Evolutionary conservation across 23 red algal genomes (phyloP), one percentile per base, ranked within the genome.

Genomic region (Cyanidiococcus yangmingshanensis): DNA sequence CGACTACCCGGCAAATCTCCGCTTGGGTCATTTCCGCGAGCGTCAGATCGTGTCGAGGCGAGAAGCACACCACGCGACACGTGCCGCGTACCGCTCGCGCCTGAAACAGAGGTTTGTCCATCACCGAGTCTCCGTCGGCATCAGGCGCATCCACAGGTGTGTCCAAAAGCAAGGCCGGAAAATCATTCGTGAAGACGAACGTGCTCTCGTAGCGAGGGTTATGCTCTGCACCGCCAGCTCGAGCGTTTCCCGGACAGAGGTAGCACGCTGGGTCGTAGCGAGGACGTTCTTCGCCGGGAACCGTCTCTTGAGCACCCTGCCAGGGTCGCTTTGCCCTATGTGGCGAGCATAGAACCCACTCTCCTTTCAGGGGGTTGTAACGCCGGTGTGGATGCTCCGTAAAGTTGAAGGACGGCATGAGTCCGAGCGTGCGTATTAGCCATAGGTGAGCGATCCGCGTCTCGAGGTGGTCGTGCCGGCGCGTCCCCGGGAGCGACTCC

Each of bases 111-210:
- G 39, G 1, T 37, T 17, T 1, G 35, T n/a, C 2, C 58, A 1
- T 2, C 39, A 38, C 32, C 34, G n/a, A 1, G n/a, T 15, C 37
- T 31, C 38, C 39, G 37, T 40, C 81, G 33, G 50, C 58, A 37
- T 77, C 83, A 16, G 87, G 76, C 37, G 37, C 58, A 35, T 85
- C 82, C 74, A 26, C 39, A 24, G 92, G 92, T 0, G 83, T 90
- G 58, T 88, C 87, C 7, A 80, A 57, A 15, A 90, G 79, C 50
- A 96, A 38, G 0, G 87, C 92, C 77, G 77, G 79, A 76, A 96
- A 96, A 40, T 96, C 92, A 67, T 96, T 96, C 79, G 88, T 87
- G 67, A 96, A 96, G 15, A 96, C 92, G 59, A 87, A 96, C 31
- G 87, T 90, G 26, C 74, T 38, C 35, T 85, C 78, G 75, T 90